Evolutionary conservation across 257 asterid genomes (phyloP), one percentile per base, ranked within the genome.

Genomic region (Prunella vulgaris): DNA sequence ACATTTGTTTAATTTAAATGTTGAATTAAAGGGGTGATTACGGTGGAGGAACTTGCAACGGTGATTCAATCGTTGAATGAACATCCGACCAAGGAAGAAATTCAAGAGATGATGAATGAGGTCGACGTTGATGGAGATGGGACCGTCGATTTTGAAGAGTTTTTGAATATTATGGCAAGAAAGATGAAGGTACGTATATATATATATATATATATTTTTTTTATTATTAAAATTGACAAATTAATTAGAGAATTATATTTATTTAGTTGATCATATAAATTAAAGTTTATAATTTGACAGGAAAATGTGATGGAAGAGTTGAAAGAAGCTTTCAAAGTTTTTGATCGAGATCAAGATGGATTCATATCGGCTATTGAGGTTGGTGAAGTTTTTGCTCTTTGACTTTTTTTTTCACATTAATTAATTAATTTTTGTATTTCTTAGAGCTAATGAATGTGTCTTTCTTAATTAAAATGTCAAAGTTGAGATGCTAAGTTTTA

Each of bases 281-380:
- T n/a, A n/a, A n/a, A n/a, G n/a, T n/a, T n/a, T n/a, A 46, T 12
- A 10, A 3, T 42, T 60, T 24, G 8, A 38, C 38, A 89, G 95
- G 93, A 90, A 56, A 84, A 83, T 68, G 85, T 75, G 12, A 70
- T 84, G 2, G 95, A 86, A n/a, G 97, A 90, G 71, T 70, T 88
- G 27, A 86, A 84, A 70, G 97, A 87, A 80, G 95, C 93, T 44
- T 90, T 90, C 82, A 86, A 84, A 76, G 97, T 90, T 5, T 90
- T 90, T 59, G 97, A 90, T 48, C 72, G 90, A 46, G 95, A 90
- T 74, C 97, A 88, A 78, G 97, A 90, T 75, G 97, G 97, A 24
- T 88, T 86, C 83, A 90, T 90, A 73, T 90, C 95, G 1, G 85
- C 93, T 6, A 40, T 42, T 10, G 97, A 90, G 95, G 95, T 89